Percentiles rank a stretch among this genome's conserved stretches.
Conservation (phyloP, 768 basidiomycete species). For the Suillus alpinus region DNA sequence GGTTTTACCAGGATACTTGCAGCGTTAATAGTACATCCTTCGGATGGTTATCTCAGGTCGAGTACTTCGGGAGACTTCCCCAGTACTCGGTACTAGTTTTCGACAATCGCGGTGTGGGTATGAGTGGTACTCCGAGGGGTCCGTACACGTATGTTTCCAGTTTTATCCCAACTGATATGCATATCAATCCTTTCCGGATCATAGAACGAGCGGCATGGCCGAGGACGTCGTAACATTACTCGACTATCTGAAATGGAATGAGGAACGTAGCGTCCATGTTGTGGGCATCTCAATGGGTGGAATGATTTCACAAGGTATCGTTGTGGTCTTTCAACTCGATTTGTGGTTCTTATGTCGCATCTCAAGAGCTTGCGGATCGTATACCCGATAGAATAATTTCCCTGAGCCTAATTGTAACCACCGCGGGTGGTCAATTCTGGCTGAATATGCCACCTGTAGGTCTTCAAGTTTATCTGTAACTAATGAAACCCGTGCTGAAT, state of each 20-base stretch:
- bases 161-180: neutral
- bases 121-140: constrained; percentile 66
- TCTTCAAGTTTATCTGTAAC: neutral
- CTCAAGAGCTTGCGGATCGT: constrained; percentile 60
- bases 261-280: constrained; percentile 57
- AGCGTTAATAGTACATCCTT: constrained; percentile 65
- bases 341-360: neutral
- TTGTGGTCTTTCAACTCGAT: neutral
- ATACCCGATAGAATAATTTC: constrained; percentile 69
- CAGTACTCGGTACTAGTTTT: constrained; percentile 69
- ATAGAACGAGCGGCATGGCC: constrained; percentile 75
- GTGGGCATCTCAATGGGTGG: constrained; percentile 79
- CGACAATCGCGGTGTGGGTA: constrained; percentile 83
- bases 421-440: constrained; percentile 57
- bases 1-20: constrained; percentile 8
- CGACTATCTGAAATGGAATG: constrained; percentile 71
- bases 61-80: constrained; percentile 52
- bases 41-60: constrained; percentile 63
- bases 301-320: constrained; percentile 76
- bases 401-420: constrained; percentile 67
- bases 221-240: constrained; percentile 66
- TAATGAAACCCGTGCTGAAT: neutral
- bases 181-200: constrained; percentile 4
- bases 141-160: constrained; percentile 60
- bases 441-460: constrained; percentile 64